Percentiles rank a stretch among this genome's conserved stretches.
Evolutionary conservation across 148 eudicot genomes (phyloP).

Genomic region (Camellia japonica): DNA sequence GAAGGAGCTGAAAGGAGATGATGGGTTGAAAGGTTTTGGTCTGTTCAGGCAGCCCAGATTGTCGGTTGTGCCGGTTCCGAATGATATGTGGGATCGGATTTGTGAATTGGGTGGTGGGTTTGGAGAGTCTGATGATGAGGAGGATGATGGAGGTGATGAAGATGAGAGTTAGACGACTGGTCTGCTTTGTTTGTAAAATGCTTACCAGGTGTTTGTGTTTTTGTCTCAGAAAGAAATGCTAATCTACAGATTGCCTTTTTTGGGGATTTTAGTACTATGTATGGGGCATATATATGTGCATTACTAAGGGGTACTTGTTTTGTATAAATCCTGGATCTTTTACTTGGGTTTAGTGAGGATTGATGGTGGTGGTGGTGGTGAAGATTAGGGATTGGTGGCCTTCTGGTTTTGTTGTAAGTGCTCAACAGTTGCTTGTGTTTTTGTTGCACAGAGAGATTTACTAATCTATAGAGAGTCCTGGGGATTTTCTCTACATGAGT

Average conservation of each 20-base stretch:
- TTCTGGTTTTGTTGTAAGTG: not conserved
- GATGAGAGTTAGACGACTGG: not conserved
- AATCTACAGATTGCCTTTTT: not conserved
- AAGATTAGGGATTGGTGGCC: not conserved
- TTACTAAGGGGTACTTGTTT: not conserved
- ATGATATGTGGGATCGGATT: constrained; percentile 58
- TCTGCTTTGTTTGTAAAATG: not conserved
- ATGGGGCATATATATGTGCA: not conserved
- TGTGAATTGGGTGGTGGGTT: constrained; percentile 83
- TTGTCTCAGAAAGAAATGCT: not conserved
- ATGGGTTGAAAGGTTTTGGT: constrained; percentile 49
- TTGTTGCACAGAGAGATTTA: not conserved
- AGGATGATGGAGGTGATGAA: not conserved
- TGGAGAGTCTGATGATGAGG: constrained; percentile 33
- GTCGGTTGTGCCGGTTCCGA: constrained; percentile 70
- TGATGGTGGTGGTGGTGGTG: not conserved
- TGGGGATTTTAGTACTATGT: not conserved
- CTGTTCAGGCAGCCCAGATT: constrained; percentile 72
- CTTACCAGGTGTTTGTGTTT: constrained; percentile 14
- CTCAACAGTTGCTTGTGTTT: not conserved
- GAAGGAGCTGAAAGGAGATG: constrained; percentile 74
- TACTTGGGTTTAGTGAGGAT: not conserved
- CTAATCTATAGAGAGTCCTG: not conserved
- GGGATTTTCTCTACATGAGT: not conserved
- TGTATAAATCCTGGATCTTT: not conserved